Evolutionary conservation across 2,329 filamentous ascomycete species (phyloP), one percentile per base, ranked within the genome.

Genomic region (Colletotrichum godetiae): DNA sequence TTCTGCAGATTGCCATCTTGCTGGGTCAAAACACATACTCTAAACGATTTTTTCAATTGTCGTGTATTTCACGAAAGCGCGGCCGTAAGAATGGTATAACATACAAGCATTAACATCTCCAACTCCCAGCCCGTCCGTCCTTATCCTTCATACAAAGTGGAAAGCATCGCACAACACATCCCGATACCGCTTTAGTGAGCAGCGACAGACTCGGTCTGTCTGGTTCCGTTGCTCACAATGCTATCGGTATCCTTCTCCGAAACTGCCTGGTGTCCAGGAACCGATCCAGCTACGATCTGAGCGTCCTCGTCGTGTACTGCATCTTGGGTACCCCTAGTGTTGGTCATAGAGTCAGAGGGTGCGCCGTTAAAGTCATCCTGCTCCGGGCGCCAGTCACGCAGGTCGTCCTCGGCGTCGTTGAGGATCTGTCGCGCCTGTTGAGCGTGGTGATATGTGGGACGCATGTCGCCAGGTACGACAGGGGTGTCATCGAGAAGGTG

Each of bases 401-500:
- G 90, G 77, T 97, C 94, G 67, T 94, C 92, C 83, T 99, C 97
- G 55, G 95, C 95, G 75, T 98, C 95, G 79, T 97, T 97, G 31
- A 99, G 90, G 58, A 98, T 90, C 81, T 97, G 93, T 66, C 95
- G 92, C 2, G 94, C 95, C 76, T 93, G 91, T 13, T 89, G 85
- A 10, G 85, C 86, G 71, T 92, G 85, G 46, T 90, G 86, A 80
- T 97, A 98, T 0, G 88, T 83, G n/a, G 88, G 87, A 63, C 93
- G 92, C 19, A 88, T 82, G 81, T 98, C 95, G 60, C 97, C 97
- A 1, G 96, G 96, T 0, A 97, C 93, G 35, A 98, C 91, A 0
- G 97, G 95, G 0, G 92, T 92, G 81, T 98, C 96, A 78, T 99
- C 97, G 12, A 99, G 90, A 52, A 97, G 89, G 77, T 93, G 92